A percentile compares a stretch with the other conserved stretches of the same genome.
These are phyloP conservation scores for Protomyces pachydermus DNA, from an alignment of 1,139 yeast genomes.

Conservation along the genomic window DNA sequence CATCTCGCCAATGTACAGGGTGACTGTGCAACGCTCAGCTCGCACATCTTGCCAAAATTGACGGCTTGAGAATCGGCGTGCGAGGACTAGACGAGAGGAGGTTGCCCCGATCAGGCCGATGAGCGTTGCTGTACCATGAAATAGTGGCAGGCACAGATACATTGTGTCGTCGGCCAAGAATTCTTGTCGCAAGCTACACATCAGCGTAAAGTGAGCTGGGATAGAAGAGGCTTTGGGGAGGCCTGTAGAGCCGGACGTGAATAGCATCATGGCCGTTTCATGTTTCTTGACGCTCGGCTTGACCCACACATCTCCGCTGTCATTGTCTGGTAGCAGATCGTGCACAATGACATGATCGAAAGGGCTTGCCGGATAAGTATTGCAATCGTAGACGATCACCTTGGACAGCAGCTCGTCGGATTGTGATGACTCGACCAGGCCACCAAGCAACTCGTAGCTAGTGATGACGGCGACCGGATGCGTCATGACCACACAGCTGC, in stretches of 20 bases:
- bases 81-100: constrained; percentile 44
- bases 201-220: background rate
- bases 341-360: background rate
- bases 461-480: background rate
- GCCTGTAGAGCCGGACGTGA: constrained; percentile 94
- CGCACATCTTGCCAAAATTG: constrained; percentile 55
- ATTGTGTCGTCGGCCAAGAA: constrained; percentile 82
- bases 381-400: background rate
- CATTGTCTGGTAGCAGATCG: background rate
- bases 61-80: background rate
- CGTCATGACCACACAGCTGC: background rate
- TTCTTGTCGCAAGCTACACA: constrained; percentile 45
- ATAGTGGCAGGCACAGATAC: constrained; percentile 58
- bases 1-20: constrained; percentile 78
- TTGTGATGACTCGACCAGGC: background rate
- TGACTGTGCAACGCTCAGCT: constrained; percentile 76
- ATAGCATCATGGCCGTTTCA: constrained; percentile 67
- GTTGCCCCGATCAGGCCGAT: constrained; percentile 55
- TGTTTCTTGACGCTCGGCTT: background rate
- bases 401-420: background rate
- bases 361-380: background rate
- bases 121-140: constrained; percentile 68
- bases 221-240: constrained; percentile 62
- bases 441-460: background rate
- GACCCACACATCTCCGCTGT: background rate